Evolutionary conservation across 164 flowering plant species (phyloP).

Genomic region (Saururus chinensis): DNA sequence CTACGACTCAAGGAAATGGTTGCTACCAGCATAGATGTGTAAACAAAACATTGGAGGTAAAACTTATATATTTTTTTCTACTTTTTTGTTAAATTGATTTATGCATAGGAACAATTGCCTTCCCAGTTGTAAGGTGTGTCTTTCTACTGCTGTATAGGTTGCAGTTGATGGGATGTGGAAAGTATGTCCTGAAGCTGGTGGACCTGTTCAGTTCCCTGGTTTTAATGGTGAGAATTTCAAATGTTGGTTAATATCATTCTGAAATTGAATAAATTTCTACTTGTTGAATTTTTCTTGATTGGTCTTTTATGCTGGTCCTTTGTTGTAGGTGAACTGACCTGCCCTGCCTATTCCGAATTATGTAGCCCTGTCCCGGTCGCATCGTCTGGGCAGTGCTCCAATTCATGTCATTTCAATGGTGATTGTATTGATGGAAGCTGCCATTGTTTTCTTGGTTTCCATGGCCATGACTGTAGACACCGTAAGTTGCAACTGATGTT

Average conservation of each 20-base stretch:
- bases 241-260: neutral
- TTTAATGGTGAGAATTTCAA: slow-evolving; percentile 69
- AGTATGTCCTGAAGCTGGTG: slow-evolving; percentile 80
- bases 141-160: slow-evolving; percentile 33
- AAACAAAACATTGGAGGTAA: slow-evolving; percentile 80
- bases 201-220: slow-evolving; percentile 73
- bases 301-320: neutral
- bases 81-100: neutral
- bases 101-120: too few relatives aligned
- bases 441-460: slow-evolving; percentile 81
- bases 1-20: slow-evolving; percentile 92
- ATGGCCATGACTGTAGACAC: slow-evolving; percentile 78
- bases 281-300: neutral
- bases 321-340: slow-evolving; percentile 60
- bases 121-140: too few relatives aligned
- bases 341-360: slow-evolving; percentile 90
- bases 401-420: slow-evolving; percentile 75
- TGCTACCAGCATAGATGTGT: slow-evolving; percentile 95
- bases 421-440: slow-evolving; percentile 84
- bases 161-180: slow-evolving; percentile 97
- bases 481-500: slow-evolving; percentile 37
- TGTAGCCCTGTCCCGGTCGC: slow-evolving; percentile 39
- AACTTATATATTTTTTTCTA: neutral
- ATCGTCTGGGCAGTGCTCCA: slow-evolving; percentile 55
- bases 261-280: neutral